phyloP scores from a whole-genome alignment of 2,329 filamentous ascomycete genomes.

The Amauroascus niger region DNA sequence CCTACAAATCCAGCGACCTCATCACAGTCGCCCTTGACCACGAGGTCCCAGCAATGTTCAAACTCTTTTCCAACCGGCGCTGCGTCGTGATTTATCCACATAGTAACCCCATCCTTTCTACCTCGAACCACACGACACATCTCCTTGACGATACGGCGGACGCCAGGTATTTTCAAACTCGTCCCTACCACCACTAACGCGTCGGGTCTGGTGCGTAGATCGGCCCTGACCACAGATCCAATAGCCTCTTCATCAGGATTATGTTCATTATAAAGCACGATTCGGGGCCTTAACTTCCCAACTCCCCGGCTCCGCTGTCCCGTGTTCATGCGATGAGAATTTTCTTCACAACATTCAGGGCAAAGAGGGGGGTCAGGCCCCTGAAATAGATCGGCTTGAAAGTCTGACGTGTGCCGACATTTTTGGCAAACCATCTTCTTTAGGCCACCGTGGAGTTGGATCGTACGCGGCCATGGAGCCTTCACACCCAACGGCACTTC shows the following conservation, averaged over 20 bases:
- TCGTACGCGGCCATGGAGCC: constrained; percentile 83
- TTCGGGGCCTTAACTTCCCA: constrained; percentile 77
- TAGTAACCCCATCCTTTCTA: constrained; percentile 65
- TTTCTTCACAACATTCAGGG: constrained; percentile 60
- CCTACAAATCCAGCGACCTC: constrained; percentile 67
- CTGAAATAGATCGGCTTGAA: constrained; percentile 70
- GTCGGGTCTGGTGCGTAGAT: constrained; percentile 76
- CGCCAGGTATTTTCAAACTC: constrained; percentile 87
- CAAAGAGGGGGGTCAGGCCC: constrained; percentile 78
- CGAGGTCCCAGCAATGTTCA: constrained; percentile 85
- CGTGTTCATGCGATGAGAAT: constrained; percentile 64
- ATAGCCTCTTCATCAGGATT: constrained; percentile 97
- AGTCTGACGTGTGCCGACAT: constrained; percentile 65
- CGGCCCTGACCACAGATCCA: constrained; percentile 76
- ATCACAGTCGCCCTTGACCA: constrained; percentile 80
- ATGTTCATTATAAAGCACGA: constrained; percentile 94
- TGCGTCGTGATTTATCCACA: constrained; percentile 88
- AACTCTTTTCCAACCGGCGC: constrained; percentile 75
- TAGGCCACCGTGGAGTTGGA: constrained; percentile 87
- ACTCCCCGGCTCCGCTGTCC: constrained; percentile 91
- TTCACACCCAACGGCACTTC: constrained; percentile 71
- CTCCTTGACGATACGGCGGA: constrained; percentile 79
- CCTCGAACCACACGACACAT: constrained; percentile 81
- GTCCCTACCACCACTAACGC: constrained; percentile 92
- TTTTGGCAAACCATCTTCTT: constrained; percentile 97